Evolutionary conservation across 805 yeast species (phyloP), one percentile per base, ranked within the genome.

Genomic region (Zygosaccharomyces pseudorouxii): DNA sequence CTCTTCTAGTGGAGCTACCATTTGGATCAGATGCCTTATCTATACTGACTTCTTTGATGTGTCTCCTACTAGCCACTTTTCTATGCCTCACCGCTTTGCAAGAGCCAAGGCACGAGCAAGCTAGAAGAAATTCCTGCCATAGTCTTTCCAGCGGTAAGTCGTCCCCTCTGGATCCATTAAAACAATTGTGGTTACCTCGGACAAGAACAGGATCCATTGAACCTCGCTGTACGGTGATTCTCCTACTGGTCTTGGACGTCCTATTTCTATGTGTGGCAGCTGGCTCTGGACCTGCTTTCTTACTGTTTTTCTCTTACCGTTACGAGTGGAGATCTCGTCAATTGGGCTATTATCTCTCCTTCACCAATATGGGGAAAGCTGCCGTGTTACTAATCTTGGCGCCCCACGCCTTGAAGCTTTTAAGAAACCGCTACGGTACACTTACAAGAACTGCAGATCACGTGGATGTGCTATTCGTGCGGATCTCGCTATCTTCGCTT

Each of bases 71-170:
- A 2, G 62, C 71, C 3, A 45, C 75, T 0, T 5, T 76, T 1
- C 19, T 72, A 2, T 57, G 73, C 4, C 9, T 70, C 0, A 56
- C 75, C 5, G 58, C 78, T 2, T 60, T 85, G 12, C 81, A 81
- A 2, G 95, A 86, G 60, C 81, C 89, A 5, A 72, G 92, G 54
- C 78, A 86, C 12, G 57, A 62, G 28, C 71, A 73, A 44, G 77
- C 86, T 3, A 56, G 70, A 36, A 61, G 57, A 42, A 67, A 62
- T 11, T 41, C 44, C n/a, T 41, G 28, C 14, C 25, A 41, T 16
- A 65, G 70, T 45, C 56, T 65, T 27, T 57, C 53, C 2, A 52
- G 54, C 41, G 29, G 45, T 14, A 22, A 54, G 1, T 63, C 71
- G 0, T 68, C 72, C 8, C 52, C 49, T 7, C 59, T 69, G 4